phyloP scores from a whole-genome alignment of 2,329 filamentous ascomycete species.

The Zopfia rhizophila region DNA sequence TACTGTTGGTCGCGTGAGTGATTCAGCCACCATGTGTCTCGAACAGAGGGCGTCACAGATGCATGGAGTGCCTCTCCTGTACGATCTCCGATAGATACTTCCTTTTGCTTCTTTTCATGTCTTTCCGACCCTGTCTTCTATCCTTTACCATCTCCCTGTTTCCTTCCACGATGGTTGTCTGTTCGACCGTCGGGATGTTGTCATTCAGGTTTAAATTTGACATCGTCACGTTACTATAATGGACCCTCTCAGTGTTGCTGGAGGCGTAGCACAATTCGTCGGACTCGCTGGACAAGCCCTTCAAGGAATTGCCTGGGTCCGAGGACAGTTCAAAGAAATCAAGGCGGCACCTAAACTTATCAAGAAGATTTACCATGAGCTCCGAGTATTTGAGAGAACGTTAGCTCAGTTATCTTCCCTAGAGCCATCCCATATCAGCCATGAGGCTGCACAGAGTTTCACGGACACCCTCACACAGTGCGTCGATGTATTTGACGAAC shows the following conservation, averaged over 20 bases:
- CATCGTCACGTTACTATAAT: neutral
- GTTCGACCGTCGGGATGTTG: no score
- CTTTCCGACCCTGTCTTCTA: no score
- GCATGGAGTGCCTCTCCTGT: no score
- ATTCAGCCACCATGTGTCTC: no score
- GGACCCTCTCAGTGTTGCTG: slow-evolving; percentile 2
- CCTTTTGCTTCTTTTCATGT: no score
- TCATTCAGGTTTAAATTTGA: no score
- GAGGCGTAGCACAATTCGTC: slow-evolving; percentile 7
- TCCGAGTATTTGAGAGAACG: slow-evolving; percentile 1
- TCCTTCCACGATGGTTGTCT: no score
- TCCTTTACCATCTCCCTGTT: no score
- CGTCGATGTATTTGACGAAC: neutral
- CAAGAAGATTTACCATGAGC: slow-evolving; percentile 7
- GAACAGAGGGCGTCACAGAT: no score
- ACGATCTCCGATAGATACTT: no score
- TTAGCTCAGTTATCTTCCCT: neutral
- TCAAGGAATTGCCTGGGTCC: neutral
- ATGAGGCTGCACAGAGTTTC: neutral
- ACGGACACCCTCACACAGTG: neutral
- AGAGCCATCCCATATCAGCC: slow-evolving; percentile 4
- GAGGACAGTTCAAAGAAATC: neutral
- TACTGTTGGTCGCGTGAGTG: no score
- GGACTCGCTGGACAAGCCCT: slow-evolving; percentile 8
- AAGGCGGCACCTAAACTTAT: slow-evolving; percentile 10